Conservation (phyloP, 2,329 filamentous ascomycete species). For the Hirsutella rhossiliensis region DNA sequence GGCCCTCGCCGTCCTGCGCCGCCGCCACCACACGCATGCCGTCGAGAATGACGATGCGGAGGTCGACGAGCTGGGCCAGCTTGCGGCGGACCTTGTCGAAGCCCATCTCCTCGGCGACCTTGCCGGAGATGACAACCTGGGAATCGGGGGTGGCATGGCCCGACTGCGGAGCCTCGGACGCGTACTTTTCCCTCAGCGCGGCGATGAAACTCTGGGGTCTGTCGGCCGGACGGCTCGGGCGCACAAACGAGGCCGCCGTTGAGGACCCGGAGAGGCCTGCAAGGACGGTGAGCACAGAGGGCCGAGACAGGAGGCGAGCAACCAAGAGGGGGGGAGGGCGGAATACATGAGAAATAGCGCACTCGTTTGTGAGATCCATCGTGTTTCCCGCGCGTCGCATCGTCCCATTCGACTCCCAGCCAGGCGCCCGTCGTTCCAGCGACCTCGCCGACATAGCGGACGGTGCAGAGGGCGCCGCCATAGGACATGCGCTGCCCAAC, state of each 20-base stretch:
- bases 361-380: conserved; percentile 69
- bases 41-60: conserved; percentile 75
- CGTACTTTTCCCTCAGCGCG: conserved; percentile 77
- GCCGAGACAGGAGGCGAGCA: not conserved
- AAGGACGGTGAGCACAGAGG: not conserved
- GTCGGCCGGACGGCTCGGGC: conserved; percentile 62
- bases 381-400: conserved; percentile 76
- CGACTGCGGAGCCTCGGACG: conserved; percentile 33
- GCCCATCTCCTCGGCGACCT: conserved; percentile 85
- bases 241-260: conserved; percentile 77
- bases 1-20: conserved; percentile 17
- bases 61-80: conserved; percentile 64
- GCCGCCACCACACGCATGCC: conserved; percentile 47
- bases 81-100: conserved; percentile 84
- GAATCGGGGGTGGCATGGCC: conserved; percentile 20
- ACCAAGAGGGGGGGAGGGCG: not conserved
- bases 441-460: conserved; percentile 72
- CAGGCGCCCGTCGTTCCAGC: conserved; percentile 66
- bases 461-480: conserved; percentile 64
- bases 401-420: conserved; percentile 97
- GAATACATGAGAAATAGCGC: conserved; percentile 70
- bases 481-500: conserved; percentile 72
- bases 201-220: conserved; percentile 60
- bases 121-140: conserved; percentile 59
- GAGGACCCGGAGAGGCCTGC: conserved; percentile 48